Evolutionary conservation across 2,329 filamentous ascomycete genomes (phyloP).

Genomic region (Dothistroma septosporum): DNA sequence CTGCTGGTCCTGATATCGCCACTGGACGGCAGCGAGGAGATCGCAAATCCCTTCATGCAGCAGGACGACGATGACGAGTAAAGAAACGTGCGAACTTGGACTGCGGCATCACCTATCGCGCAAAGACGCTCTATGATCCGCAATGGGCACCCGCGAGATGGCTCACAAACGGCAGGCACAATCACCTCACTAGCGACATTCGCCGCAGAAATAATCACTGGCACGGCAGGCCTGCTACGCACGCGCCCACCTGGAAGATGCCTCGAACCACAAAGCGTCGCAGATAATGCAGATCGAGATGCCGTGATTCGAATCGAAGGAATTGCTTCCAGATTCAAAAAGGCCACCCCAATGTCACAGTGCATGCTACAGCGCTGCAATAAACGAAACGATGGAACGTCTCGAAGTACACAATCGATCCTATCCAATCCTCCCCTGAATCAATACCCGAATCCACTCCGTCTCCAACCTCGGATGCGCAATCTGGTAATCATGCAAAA

Average conservation of each 20-base stretch:
- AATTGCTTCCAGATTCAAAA: neutral
- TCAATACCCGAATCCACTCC: conserved; percentile 5
- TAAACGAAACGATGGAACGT: neutral
- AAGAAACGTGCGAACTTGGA: neutral
- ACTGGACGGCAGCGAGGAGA: conserved; percentile 90
- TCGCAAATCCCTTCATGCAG: conserved; percentile 86
- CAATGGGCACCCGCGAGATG: neutral
- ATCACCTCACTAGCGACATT: neutral
- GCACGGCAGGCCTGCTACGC: neutral
- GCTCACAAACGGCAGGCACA: neutral
- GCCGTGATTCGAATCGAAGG: neutral
- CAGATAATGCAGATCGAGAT: neutral
- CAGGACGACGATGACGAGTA: conserved; percentile 53
- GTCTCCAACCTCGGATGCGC: conserved; percentile 10
- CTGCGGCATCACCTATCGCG: neutral
- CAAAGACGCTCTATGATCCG: neutral
- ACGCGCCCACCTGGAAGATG: neutral
- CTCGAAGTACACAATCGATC: neutral
- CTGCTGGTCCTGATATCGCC: conserved; percentile 89
- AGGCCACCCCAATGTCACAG: neutral
- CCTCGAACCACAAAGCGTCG: neutral
- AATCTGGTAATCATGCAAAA: conserved; percentile 10
- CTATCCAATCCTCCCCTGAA: neutral
- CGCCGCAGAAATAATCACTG: neutral
- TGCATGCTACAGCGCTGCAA: neutral